Percentiles rank a stretch among this genome's conserved stretches.
phyloP scores from a whole-genome alignment of 1,284 basidiomycete species.

The Pseudomicrostroma phylloplanum region DNA sequence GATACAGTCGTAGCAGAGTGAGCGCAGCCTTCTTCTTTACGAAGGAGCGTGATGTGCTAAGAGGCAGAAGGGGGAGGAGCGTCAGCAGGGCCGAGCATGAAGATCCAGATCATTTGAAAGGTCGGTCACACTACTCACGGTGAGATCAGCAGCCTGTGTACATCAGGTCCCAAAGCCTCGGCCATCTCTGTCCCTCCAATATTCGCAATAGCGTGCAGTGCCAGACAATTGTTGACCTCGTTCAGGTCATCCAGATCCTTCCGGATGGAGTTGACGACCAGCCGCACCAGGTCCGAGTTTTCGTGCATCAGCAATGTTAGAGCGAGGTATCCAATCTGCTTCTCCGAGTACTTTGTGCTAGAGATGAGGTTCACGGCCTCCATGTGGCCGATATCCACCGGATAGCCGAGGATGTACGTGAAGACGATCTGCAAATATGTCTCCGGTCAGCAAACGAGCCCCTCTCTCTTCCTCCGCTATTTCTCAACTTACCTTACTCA shows the following conservation, averaged over 20 bases:
- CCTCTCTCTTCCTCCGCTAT: not conserved
- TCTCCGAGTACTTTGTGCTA: slow-evolving; percentile 92
- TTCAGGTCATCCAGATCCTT: slow-evolving; percentile 93
- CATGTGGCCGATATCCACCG: slow-evolving; percentile 98
- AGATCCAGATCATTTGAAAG: too few species aligned
- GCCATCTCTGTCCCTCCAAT: slow-evolving; percentile 98
- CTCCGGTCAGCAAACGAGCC: not conserved
- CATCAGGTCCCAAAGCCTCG: slow-evolving; percentile 83
- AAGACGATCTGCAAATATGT: slow-evolving; percentile 66
- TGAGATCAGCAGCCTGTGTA: slow-evolving; percentile 89
- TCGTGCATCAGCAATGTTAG: slow-evolving; percentile 97
- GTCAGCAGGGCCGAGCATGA: too few species aligned
- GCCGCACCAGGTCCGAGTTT: slow-evolving; percentile 87
- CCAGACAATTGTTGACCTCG: slow-evolving; percentile 92
- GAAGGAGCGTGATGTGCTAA: slow-evolving; percentile 83
- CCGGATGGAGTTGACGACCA: slow-evolving; percentile 95
- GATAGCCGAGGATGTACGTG: slow-evolving; percentile 97
- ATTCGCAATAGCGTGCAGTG: slow-evolving; percentile 95
- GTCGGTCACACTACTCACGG: slow-evolving; percentile 61
- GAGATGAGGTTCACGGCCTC: slow-evolving; percentile 97
- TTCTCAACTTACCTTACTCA: slow-evolving; percentile 56
- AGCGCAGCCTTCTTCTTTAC: slow-evolving; percentile 98
- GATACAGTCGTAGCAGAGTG: slow-evolving; percentile 82
- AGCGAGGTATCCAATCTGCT: slow-evolving; percentile 95
- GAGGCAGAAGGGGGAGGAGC: not conserved